Conservation (phyloP, 352 stramenopile genomes). For the Globisporangium sylvaticum region DNA sequence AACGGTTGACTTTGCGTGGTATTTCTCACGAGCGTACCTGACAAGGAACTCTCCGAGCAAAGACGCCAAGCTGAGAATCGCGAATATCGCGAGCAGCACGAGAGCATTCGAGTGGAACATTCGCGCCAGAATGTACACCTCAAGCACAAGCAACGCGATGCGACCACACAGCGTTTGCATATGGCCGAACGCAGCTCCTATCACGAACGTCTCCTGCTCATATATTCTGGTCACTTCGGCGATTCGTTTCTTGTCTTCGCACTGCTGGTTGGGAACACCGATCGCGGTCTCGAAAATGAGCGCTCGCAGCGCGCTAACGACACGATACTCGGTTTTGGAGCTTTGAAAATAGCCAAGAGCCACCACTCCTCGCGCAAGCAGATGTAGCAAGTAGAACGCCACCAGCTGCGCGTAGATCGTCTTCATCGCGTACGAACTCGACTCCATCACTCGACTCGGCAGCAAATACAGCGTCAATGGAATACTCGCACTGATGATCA, state of each 20-base stretch:
- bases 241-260: constrained; percentile 34
- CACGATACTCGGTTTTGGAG: constrained; percentile 35
- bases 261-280: constrained; percentile 18
- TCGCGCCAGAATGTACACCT: constrained; percentile 35
- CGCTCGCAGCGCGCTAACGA: constrained; percentile 27
- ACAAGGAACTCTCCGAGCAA: constrained; percentile 19
- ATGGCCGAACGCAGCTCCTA: constrained; percentile 22
- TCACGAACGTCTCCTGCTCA: constrained; percentile 22
- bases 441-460: constrained; percentile 27
- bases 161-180: constrained; percentile 31
- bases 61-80: constrained; percentile 18
- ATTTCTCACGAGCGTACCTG: constrained; percentile 14
- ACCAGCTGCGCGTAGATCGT: constrained; percentile 23
- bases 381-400: constrained; percentile 25
- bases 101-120: constrained; percentile 32
- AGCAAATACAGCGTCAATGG: constrained; percentile 45
- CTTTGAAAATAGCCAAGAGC: constrained; percentile 28
- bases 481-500: constrained; percentile 33
- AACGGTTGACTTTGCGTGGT: constrained; percentile 20
- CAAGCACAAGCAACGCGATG: constrained; percentile 26
- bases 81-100: constrained; percentile 25
- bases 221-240: constrained; percentile 34
- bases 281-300: constrained; percentile 40
- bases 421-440: constrained; percentile 20
- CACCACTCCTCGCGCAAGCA: constrained; percentile 26